Evolutionary conservation across 2,329 filamentous ascomycete species (phyloP), one percentile per base, ranked within the genome.

Genomic region (Atkinsonella hypoxylon): DNA sequence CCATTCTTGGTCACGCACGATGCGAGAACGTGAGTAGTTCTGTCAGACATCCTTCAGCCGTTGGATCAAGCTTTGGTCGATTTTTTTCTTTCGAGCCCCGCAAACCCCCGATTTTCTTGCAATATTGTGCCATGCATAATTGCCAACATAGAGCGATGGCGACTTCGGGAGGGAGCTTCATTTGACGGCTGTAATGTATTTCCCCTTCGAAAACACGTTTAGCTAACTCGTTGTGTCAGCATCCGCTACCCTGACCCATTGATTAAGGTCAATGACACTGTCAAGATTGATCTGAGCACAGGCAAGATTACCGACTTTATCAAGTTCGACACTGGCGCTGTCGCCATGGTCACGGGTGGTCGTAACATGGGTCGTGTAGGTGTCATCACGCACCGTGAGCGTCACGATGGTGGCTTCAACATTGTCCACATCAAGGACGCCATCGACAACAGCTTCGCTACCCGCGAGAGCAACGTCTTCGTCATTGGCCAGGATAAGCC

Each of bases 1-100:
- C 93, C 93, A 94, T 98, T 95, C 90, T 96, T 97, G 89, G 93
- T 98, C 88, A 98, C 93, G 90, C 93, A 98, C 88, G 93, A 98
- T 93, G 93, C 93, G 79, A 87, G 93, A 89, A 98, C 93, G 91
- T 98, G 81, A 95, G 91, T 97, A 49, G 52, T 53, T 86, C 82
- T 85, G 77, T 82, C 78, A 81, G 77, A 87, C 86, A 89, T 96
- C 90, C 93, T 90, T 96, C 91, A 96, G 91, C 85, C 91, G 91
- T 96, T 96, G 91, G 89, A 91, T 88, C 89, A 94, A 93, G 87
- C 81, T 95, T 93, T 95, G 89, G 89, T 79, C 70, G 76, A 78
- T 77, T 73, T 67, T 73, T 67, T 45, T 47, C 7, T 7, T 39
- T 52, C 47, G 43, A 52, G 59, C 62, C 61, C 60, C 65, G 56